Conservation (phyloP, 176 grass and related monocot genomes). For the Oryza brachyantha region DNA sequence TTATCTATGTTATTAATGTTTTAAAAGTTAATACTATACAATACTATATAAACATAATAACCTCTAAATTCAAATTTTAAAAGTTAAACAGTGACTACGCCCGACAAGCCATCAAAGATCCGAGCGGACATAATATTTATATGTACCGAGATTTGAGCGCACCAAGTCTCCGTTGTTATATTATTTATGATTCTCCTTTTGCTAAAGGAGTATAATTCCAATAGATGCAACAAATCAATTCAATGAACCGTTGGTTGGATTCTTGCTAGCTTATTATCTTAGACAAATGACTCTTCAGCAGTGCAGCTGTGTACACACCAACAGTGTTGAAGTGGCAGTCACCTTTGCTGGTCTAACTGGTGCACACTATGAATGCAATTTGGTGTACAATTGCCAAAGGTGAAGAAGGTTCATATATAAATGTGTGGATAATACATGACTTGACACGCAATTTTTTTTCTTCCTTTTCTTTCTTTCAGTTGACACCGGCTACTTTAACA, state of each 20-base stretch:
- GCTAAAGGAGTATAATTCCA: background rate
- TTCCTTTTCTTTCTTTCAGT: background rate
- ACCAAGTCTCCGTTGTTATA: too few relatives aligned
- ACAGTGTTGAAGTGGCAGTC: background rate
- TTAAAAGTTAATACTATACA: too few relatives aligned
- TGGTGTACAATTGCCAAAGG: background rate
- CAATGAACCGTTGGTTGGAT: background rate
- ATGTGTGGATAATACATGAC: slow-evolving; percentile 1
- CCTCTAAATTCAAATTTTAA: too few relatives aligned
- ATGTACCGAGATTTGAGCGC: too few relatives aligned
- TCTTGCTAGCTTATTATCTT: background rate
- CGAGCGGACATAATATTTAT: too few relatives aligned
- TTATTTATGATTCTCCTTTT: background rate
- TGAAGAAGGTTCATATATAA: background rate
- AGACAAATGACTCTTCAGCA: background rate
- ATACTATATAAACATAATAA: too few relatives aligned
- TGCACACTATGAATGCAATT: background rate
- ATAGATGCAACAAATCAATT: background rate
- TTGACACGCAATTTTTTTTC: background rate
- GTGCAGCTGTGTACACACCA: background rate
- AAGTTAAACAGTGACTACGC: too few relatives aligned
- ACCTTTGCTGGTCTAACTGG: background rate
- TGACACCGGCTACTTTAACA: slow-evolving; percentile 1
- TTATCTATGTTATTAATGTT: too few relatives aligned
- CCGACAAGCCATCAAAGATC: too few relatives aligned